Evolutionary conservation across 23 red algal genomes (phyloP).

Genomic region (Cyanidiococcus yangmingshanensis): DNA sequence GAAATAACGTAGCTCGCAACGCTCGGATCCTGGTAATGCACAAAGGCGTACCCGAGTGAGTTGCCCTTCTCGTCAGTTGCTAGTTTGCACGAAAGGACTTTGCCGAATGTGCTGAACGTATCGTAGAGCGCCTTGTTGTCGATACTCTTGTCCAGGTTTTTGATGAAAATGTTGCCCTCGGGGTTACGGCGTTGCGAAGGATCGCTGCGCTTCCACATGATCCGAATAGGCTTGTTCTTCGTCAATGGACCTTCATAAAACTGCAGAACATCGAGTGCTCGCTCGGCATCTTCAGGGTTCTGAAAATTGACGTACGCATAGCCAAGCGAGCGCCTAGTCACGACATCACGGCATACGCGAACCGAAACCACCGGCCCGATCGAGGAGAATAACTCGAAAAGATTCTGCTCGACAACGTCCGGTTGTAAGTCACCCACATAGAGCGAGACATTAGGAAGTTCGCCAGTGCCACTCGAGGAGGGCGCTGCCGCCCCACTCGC

Average conservation of each 20-base stretch:
- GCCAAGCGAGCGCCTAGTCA: slow-evolving; percentile 78
- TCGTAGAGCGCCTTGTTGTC: slow-evolving; percentile 95
- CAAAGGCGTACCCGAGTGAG: slow-evolving; percentile 85
- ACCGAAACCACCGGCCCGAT: slow-evolving; percentile 81
- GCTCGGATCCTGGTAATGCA: slow-evolving; percentile 86
- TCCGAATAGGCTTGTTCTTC: slow-evolving; percentile 75
- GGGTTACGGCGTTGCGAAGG: slow-evolving; percentile 44
- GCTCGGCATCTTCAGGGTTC: slow-evolving; percentile 73
- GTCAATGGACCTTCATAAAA: slow-evolving; percentile 69
- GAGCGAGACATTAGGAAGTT: slow-evolving; percentile 37
- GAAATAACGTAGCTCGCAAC: slow-evolving; percentile 67
- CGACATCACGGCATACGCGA: slow-evolving; percentile 83
- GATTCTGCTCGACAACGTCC: slow-evolving; percentile 71
- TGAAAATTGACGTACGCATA: slow-evolving; percentile 99
- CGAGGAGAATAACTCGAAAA: slow-evolving; percentile 91
- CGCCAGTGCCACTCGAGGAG: not conserved
- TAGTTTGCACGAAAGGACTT: slow-evolving; percentile 93
- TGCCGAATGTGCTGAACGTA: slow-evolving; percentile 92
- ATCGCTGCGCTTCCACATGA: slow-evolving; percentile 99
- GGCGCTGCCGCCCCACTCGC: not conserved
- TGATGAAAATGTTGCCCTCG: slow-evolving; percentile 92
- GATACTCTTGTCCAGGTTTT: slow-evolving; percentile 87
- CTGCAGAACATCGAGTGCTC: slow-evolving; percentile 95
- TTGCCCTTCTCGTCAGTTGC: slow-evolving; percentile 72
- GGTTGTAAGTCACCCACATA: slow-evolving; percentile 98